phyloP scores from a whole-genome alignment of 352 stramenopile species.

The Phytophthora macrochlamydospora region DNA sequence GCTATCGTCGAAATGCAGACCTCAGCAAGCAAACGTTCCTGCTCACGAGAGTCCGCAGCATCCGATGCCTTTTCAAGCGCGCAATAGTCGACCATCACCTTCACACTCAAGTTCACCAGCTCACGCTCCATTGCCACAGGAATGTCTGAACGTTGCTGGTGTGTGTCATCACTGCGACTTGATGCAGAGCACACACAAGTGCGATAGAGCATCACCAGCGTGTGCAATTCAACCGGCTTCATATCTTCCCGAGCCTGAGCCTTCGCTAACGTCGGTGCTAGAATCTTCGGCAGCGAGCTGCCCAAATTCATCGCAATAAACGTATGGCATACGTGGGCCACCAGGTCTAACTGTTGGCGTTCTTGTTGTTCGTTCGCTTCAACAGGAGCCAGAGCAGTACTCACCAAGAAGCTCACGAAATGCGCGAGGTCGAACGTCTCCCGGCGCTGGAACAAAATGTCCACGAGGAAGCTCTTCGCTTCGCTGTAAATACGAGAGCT shows the following conservation, averaged over 20 bases:
- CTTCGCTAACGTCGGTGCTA: conserved; percentile 67
- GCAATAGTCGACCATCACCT: conserved; percentile 20
- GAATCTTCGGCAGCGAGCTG: conserved; percentile 67
- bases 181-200: conserved; percentile 55
- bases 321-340: conserved; percentile 67
- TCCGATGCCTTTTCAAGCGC: conserved; percentile 11
- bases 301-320: conserved; percentile 74
- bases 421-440: conserved; percentile 71
- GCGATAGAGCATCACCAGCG: conserved; percentile 62
- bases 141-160: conserved; percentile 42
- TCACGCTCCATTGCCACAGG: conserved; percentile 53
- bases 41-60: conserved; percentile 22
- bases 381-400: conserved; percentile 55
- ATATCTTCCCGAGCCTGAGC: conserved; percentile 38
- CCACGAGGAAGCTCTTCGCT: conserved; percentile 85
- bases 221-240: conserved; percentile 57
- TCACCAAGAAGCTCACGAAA: conserved; percentile 85
- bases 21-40: conserved; percentile 29
- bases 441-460: conserved; percentile 75
- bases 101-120: conserved; percentile 28
- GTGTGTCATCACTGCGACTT: conserved; percentile 12
- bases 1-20: conserved; percentile 33
- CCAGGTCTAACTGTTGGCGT: conserved; percentile 59
- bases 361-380: conserved; percentile 18
- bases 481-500: conserved; percentile 57